These are phyloP conservation scores for Cyberlindnera xishuangbannaensis DNA, from an alignment of 805 yeast genomes.

Conservation along the genomic window DNA sequence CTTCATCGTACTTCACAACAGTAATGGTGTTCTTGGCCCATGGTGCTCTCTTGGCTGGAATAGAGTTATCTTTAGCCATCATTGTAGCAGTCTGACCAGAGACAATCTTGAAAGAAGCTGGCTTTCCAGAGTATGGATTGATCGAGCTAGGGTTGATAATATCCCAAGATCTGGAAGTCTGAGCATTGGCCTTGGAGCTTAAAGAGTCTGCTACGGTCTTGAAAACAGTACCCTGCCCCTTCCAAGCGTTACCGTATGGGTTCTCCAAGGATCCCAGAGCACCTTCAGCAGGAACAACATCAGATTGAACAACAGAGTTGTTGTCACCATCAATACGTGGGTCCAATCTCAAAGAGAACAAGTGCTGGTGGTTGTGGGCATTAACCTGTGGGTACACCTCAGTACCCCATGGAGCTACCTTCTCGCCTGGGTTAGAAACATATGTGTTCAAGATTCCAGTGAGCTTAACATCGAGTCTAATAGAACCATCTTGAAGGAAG, in stretches of 20 bases:
- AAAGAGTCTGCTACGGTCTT: constrained; percentile 63
- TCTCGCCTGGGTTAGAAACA: constrained; percentile 58
- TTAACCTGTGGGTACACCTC: constrained; percentile 73
- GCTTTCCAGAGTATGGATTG: constrained; percentile 68
- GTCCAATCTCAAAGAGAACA: constrained; percentile 71
- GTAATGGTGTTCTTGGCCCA: constrained; percentile 67
- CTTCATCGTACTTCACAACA: constrained; percentile 69
- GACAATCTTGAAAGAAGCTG: constrained; percentile 70
- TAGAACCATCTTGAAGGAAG: constrained; percentile 79
- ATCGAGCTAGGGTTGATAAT: constrained; percentile 63
- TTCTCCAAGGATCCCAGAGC: constrained; percentile 65
- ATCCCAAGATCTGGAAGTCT: constrained; percentile 72
- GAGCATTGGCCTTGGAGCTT: constrained; percentile 48
- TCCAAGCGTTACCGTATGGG: constrained; percentile 75
- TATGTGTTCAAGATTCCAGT: constrained; percentile 81
- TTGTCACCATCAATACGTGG: constrained; percentile 79
- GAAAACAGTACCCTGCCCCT: constrained; percentile 57
- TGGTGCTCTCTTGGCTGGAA: constrained; percentile 76
- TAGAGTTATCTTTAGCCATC: constrained; percentile 66
- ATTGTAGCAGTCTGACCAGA: constrained; percentile 70
- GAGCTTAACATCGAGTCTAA: constrained; percentile 70
- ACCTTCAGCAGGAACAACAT: constrained; percentile 53
- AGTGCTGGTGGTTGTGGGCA: constrained; percentile 85
- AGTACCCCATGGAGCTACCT: constrained; percentile 73
- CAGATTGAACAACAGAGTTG: constrained; percentile 65